Conservation (phyloP, 129 eudicot species). For the Ambrosia trifida region DNA sequence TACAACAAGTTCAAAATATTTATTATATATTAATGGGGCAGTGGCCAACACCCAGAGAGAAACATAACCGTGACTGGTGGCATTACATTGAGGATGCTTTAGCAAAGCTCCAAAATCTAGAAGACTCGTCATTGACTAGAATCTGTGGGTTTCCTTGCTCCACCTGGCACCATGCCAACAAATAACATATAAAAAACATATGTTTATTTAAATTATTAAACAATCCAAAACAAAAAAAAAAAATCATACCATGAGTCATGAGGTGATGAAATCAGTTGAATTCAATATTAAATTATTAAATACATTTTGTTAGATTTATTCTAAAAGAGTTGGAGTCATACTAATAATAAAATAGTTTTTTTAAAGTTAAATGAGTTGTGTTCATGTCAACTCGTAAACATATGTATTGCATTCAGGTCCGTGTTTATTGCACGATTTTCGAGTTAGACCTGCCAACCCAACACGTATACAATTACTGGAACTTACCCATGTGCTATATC, state of each 20-base stretch:
- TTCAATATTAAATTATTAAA: background rate
- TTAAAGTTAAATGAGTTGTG: background rate
- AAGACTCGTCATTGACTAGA: conserved; percentile 51
- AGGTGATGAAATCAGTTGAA: background rate
- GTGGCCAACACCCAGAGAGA: background rate
- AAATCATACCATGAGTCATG: background rate
- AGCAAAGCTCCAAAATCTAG: conserved; percentile 74
- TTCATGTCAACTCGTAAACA: background rate
- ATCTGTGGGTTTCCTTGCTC: conserved; percentile 85
- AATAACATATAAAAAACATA: background rate
- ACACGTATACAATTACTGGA: too few species aligned
- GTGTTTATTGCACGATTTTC: background rate
- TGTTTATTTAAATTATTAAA: too few species aligned
- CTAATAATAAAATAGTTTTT: background rate
- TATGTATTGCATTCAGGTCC: background rate
- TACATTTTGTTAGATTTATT: background rate
- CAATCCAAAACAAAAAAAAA: background rate
- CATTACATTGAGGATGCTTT: conserved; percentile 69
- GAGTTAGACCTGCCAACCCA: too few species aligned
- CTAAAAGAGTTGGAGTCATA: background rate
- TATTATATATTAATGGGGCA: background rate
- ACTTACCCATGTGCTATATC: too few species aligned
- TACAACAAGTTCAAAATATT: background rate
- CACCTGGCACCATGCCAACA: conserved; percentile 48
- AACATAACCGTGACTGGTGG: background rate